Conservation (phyloP, 805 yeast genomes). For the Candida piceae region DNA sequence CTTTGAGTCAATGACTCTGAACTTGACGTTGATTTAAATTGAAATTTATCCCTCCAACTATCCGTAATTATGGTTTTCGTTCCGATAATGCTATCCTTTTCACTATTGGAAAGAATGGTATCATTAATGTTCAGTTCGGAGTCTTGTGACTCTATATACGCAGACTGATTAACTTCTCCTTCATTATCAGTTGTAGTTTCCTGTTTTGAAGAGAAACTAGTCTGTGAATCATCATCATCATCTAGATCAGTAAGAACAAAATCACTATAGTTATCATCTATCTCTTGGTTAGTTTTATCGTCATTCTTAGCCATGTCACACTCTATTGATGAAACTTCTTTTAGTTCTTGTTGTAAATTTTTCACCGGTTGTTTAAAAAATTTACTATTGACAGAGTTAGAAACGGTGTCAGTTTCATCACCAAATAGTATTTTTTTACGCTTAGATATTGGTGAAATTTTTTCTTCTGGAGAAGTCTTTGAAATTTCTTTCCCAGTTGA, state of each 20-base stretch:
- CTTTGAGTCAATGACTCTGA: too few species aligned
- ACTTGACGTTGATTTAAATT: conserved; percentile 2
- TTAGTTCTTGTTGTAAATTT: conserved; percentile 1
- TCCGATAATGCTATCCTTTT: not conserved
- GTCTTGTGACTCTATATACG: conserved; percentile 4
- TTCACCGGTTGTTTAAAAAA: conserved; percentile 9
- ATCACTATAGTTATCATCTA: conserved; percentile 23
- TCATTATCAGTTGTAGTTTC: too few species aligned
- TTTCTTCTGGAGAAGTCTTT: too few species aligned
- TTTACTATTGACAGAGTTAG: conserved; percentile 10
- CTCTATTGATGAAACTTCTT: too few species aligned
- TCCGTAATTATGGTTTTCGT: not conserved
- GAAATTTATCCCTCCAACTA: conserved; percentile 2
- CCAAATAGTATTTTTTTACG: conserved; percentile 22
- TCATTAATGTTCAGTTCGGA: too few species aligned
- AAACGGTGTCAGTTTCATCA: conserved; percentile 6
- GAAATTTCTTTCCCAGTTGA: too few species aligned
- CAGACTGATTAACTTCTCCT: conserved; percentile 1
- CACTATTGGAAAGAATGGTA: not conserved
- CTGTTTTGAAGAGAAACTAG: too few species aligned
- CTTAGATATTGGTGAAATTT: conserved; percentile 22
- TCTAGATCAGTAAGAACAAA: conserved; percentile 26
- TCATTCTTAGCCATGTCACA: too few species aligned
- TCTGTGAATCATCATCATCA: too few species aligned
- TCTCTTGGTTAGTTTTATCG: too few species aligned